Conservation (phyloP, 208 protist genomes). For the Leishmania gerbilli region DNA sequence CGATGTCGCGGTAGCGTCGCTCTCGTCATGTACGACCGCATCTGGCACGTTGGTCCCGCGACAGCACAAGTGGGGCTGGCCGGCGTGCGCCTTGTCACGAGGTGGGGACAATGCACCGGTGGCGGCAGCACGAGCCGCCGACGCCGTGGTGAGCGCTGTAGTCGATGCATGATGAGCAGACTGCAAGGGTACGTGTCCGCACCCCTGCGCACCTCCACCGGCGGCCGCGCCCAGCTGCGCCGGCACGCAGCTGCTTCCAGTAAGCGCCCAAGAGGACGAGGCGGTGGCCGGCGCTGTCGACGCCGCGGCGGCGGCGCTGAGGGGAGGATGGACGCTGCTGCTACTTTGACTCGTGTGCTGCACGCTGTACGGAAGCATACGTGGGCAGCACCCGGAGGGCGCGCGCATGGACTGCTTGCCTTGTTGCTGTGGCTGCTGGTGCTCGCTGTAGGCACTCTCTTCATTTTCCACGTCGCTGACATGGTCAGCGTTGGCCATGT, state of each 20-base stretch:
- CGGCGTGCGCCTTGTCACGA: neutral
- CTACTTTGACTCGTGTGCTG: neutral
- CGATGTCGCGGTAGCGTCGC: neutral
- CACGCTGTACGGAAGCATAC: neutral
- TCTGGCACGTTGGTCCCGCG: neutral
- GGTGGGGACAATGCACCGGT: neutral
- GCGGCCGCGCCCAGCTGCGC: neutral
- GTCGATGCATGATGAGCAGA: neutral
- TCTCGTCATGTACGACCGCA: neutral
- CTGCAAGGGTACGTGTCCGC: neutral
- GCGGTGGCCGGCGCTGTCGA: neutral
- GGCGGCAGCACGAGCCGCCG: neutral
- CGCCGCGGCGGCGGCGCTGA: neutral
- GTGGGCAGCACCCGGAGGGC: neutral
- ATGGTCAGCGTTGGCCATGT: neutral
- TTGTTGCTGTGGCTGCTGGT: too few species aligned
- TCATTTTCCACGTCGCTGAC: neutral
- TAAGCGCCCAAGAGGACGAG: neutral
- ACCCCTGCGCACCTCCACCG: neutral
- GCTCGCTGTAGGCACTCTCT: neutral
- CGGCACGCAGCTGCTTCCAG: neutral
- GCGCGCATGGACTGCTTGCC: neutral
- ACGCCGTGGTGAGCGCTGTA: neutral
- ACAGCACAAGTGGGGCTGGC: neutral
- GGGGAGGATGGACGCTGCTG: neutral